These are phyloP conservation scores for Pinus albicaulis DNA, from an alignment of 75 land plant species.

Conservation along the genomic window DNA sequence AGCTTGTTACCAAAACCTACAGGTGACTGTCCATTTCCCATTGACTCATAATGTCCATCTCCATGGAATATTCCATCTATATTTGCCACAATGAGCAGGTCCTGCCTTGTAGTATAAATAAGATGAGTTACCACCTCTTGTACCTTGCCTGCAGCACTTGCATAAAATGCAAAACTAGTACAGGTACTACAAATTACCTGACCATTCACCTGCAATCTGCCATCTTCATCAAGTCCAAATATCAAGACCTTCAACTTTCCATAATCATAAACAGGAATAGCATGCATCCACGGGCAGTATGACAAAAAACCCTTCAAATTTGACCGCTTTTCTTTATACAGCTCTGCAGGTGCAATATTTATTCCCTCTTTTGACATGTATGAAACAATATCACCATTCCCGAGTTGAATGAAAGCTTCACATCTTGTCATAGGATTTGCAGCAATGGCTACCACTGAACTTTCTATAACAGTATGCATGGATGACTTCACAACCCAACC, in stretches of 20 bases:
- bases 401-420: slow-evolving; percentile 69
- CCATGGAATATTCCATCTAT: slow-evolving; percentile 42
- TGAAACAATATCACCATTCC: slow-evolving; percentile 63
- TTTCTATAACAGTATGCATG: slow-evolving; percentile 23
- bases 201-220: slow-evolving; percentile 57
- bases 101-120: slow-evolving; percentile 82
- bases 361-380: slow-evolving; percentile 37
- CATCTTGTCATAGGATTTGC: slow-evolving; percentile 33
- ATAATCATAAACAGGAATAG: slow-evolving; percentile 26
- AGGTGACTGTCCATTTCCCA: not conserved
- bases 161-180: slow-evolving; percentile 73
- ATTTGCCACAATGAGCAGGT: slow-evolving; percentile 63
- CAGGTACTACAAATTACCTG: slow-evolving; percentile 62
- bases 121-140: slow-evolving; percentile 47
- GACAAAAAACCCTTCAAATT: slow-evolving; percentile 47
- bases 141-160: slow-evolving; percentile 19
- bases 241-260: slow-evolving; percentile 29
- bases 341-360: not conserved
- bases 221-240: slow-evolving; percentile 72
- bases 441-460: slow-evolving; percentile 38
- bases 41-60: slow-evolving; percentile 12
- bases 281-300: slow-evolving; percentile 88
- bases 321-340: slow-evolving; percentile 8
- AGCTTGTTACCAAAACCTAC: slow-evolving; percentile 20
- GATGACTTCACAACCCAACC: slow-evolving; percentile 55